Evolutionary conservation across 2,329 filamentous ascomycete species (phyloP).

Genomic region (Trichoderma breve): DNA sequence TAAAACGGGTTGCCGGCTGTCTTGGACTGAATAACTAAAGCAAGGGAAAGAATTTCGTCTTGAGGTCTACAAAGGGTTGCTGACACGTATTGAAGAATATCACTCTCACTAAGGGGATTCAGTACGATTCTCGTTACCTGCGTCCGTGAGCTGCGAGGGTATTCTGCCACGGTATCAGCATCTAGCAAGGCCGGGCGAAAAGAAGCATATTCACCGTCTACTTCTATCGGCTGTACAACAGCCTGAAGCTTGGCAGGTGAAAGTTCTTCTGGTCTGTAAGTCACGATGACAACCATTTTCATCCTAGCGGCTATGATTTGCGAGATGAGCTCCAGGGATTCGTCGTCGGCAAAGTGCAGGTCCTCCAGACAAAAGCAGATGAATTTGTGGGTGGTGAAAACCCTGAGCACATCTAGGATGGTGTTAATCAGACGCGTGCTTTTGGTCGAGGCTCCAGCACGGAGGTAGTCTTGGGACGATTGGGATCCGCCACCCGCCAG

Average conservation of each 20-base stretch:
- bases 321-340: conserved; percentile 78
- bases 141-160: conserved; percentile 47
- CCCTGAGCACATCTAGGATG: conserved; percentile 78
- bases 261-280: conserved; percentile 67
- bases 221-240: conserved; percentile 54
- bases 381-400: conserved; percentile 79
- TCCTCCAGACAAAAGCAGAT: conserved; percentile 89
- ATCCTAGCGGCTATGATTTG: conserved; percentile 77
- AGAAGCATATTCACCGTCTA: conserved; percentile 44
- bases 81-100: conserved; percentile 80
- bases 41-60: conserved; percentile 72
- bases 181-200: background rate
- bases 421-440: conserved; percentile 79
- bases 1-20: conserved; percentile 88
- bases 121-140: conserved; percentile 70
- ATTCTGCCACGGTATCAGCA: conserved; percentile 37
- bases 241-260: conserved; percentile 53
- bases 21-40: conserved; percentile 84
- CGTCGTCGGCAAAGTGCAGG: conserved; percentile 84
- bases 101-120: conserved; percentile 69
- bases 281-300: conserved; percentile 78
- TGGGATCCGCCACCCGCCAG: conserved; percentile 43
- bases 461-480: conserved; percentile 59
- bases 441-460: conserved; percentile 57
- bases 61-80: conserved; percentile 72